Evolutionary conservation across 1,139 yeast species (phyloP), one percentile per base, ranked within the genome.

Genomic region (Suhomyces maxii): DNA sequence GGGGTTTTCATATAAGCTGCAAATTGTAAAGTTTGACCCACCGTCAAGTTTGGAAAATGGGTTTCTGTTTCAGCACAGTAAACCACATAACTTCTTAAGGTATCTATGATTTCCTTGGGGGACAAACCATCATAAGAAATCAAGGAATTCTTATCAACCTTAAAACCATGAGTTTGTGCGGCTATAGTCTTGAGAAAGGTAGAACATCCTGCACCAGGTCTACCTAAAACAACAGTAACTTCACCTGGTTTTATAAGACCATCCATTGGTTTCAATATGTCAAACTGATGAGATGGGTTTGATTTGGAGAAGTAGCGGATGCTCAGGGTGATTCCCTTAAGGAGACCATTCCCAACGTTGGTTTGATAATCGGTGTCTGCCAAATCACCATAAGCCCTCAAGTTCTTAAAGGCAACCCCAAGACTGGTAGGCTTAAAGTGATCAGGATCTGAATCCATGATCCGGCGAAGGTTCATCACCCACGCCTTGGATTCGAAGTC

Each of bases 21-120:
- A 50, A 84, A 82, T 48, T 74, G 68, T 50, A 86, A 69, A 8
- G 93, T 86, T 56, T 86, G 80, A 48, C 86, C 86, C 14, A 86
- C 93, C 2, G 87, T 80, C 56, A 86, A 64, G 54, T 83, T 85
- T 1, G 93, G 89, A 68, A 85, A 83, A 62, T 86, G 91, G 44
- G 73, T 68, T 63, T 86, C 93, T 11, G 82, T 65, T 58, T 86
- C 93, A 8, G 90, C 89, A 52, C 82, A 81, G 68, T 84, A 86
- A 13, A 84, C 76, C 40, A 85, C 88, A 49, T 84, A 89, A 52
- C 90, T 89, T 57, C 88, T 72, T 62, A 71, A 84, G 51, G 77
- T 73, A 18, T 69, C 67, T 26, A 56, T 63, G 52, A 85, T 76
- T 32, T 83, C 84, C 6, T 67, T 46, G 30, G 68, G 78, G 25